phyloP scores from a whole-genome alignment of 1,284 basidiomycete genomes.

The Filobasidium uniguttulatum region DNA sequence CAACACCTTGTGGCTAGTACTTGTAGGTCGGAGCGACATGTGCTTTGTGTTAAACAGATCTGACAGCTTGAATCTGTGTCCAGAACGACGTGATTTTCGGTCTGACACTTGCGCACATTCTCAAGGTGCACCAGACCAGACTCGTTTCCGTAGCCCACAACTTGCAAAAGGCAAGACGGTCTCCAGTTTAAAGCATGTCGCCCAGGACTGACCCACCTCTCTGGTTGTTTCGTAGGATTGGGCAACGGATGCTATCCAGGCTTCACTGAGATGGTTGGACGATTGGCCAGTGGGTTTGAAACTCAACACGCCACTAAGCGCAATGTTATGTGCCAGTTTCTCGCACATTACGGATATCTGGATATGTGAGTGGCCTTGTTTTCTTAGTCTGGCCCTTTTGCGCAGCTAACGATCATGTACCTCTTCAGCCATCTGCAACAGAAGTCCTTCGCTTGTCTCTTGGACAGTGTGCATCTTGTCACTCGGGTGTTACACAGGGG shows the following conservation, averaged over 20 bases:
- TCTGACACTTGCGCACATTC: slow-evolving; percentile 51
- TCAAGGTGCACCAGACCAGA: slow-evolving; percentile 46
- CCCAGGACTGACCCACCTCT: neutral
- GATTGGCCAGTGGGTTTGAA: slow-evolving; percentile 94
- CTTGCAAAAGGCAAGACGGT: neutral
- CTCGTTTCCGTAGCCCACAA: neutral
- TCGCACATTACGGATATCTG: slow-evolving; percentile 50
- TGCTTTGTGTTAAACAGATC: neutral
- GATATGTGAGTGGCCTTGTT: slow-evolving; percentile 42
- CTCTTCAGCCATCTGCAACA: slow-evolving; percentile 13
- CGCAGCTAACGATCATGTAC: slow-evolving; percentile 2
- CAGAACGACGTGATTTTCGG: slow-evolving; percentile 76
- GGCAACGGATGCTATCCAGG: slow-evolving; percentile 44
- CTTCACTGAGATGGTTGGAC: slow-evolving; percentile 66
- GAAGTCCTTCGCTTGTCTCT: slow-evolving; percentile 10
- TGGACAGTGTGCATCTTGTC: neutral
- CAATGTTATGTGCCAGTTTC: slow-evolving; percentile 62
- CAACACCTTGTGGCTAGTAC: slow-evolving; percentile 76
- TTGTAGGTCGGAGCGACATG: slow-evolving; percentile 35
- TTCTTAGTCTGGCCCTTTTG: neutral
- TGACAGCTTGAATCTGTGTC: neutral
- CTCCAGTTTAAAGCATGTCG: neutral
- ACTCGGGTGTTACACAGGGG: slow-evolving; percentile 6
- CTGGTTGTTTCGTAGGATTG: slow-evolving; percentile 29
- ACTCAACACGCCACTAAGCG: slow-evolving; percentile 82